These are phyloP conservation scores for Mortierella alpina DNA, from an alignment of 192 early-diverging fungal species.

Conservation along the genomic window DNA sequence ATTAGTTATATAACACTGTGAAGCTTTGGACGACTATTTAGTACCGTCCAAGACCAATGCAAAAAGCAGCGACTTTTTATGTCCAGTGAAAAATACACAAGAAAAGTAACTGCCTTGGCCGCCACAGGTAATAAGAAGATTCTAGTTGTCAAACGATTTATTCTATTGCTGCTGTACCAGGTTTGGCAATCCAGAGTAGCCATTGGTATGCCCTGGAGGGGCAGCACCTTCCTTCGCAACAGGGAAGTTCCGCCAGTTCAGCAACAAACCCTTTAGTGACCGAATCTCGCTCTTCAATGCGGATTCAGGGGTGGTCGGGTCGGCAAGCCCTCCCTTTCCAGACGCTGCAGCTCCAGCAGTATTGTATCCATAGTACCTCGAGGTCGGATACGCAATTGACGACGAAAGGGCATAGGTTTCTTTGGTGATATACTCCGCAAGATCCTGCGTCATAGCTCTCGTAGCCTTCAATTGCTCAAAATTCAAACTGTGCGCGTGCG, in stretches of 20 bases:
- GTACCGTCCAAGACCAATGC: too few relatives aligned
- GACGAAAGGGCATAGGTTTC: constrained; percentile 43
- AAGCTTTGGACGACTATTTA: too few relatives aligned
- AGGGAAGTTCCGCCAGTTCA: constrained; percentile 64
- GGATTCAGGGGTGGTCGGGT: constrained; percentile 34
- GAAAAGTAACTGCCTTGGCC: too few relatives aligned
- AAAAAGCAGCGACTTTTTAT: too few relatives aligned
- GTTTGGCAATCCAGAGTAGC: constrained; percentile 11
- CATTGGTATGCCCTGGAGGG: background rate
- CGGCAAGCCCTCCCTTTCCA: constrained; percentile 31
- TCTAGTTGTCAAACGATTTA: background rate
- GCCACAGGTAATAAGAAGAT: too few relatives aligned
- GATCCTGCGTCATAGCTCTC: constrained; percentile 36
- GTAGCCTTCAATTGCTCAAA: constrained; percentile 51
- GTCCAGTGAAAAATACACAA: too few relatives aligned
- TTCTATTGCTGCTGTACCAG: constrained; percentile 39
- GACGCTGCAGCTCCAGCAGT: constrained; percentile 24
- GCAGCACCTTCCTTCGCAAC: constrained; percentile 16
- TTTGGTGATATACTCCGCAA: constrained; percentile 54
- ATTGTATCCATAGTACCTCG: constrained; percentile 51
- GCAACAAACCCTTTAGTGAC: constrained; percentile 57
- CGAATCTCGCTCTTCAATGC: constrained; percentile 62
- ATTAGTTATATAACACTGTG: too few relatives aligned
- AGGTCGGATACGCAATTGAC: constrained; percentile 47
- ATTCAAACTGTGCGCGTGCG: constrained; percentile 27